These are phyloP conservation scores for Diophrys appendiculata DNA, from an alignment of 73 alveolate genomes.

Conservation along the genomic window DNA sequence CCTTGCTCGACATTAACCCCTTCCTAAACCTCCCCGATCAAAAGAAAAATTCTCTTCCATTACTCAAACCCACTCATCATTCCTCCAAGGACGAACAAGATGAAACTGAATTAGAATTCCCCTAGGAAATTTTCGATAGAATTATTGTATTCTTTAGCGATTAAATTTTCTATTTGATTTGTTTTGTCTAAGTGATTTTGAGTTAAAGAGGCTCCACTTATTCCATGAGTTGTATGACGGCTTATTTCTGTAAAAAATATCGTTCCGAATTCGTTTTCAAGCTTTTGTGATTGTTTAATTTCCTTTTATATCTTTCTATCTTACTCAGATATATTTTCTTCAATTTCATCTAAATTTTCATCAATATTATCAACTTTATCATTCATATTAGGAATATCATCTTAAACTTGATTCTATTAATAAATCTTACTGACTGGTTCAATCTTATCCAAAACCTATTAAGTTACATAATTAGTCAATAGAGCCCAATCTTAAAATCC, in stretches of 20 bases:
- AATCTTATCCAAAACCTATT: slow-evolving; percentile 40
- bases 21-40: slow-evolving; percentile 32
- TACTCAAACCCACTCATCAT: slow-evolving; percentile 60
- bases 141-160: too few species aligned
- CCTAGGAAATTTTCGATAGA: slow-evolving; percentile 62
- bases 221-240: too few species aligned
- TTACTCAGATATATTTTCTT: too few species aligned
- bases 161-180: too few species aligned
- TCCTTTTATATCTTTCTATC: too few species aligned
- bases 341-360: slow-evolving; percentile 31
- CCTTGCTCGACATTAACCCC: slow-evolving; percentile 14
- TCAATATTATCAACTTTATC: background rate
- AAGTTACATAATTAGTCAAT: slow-evolving; percentile 25
- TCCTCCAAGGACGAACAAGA: slow-evolving; percentile 59
- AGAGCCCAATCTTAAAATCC: slow-evolving; percentile 41
- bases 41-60: slow-evolving; percentile 56
- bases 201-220: too few species aligned
- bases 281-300: too few species aligned
- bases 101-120: slow-evolving; percentile 65
- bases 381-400: background rate
- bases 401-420: background rate
- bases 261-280: too few species aligned
- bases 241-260: too few species aligned
- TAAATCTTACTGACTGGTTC: slow-evolving; percentile 32
- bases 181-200: too few species aligned